Conservation (phyloP, 352 stramenopile genomes). For the Phytophthora aleatoria region DNA sequence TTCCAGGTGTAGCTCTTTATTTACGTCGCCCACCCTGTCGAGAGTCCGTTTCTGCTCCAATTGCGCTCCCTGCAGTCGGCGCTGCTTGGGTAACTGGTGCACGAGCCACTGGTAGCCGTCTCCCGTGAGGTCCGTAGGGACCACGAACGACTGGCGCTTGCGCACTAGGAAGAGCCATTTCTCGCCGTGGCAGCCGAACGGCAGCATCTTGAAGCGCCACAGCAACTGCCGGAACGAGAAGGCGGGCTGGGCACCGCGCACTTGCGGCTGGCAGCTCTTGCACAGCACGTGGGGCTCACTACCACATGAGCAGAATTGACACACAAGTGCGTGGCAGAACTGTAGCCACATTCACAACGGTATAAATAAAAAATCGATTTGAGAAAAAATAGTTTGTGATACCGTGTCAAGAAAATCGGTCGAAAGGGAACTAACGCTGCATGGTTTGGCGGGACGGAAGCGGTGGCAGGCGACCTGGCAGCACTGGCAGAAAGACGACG, state of each 20-base stretch:
- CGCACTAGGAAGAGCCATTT: constrained; percentile 56
- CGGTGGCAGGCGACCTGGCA: constrained; percentile 50
- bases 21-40: constrained; percentile 27
- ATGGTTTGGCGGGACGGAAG: constrained; percentile 42
- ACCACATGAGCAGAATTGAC: constrained; percentile 51
- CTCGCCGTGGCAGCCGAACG: constrained; percentile 48
- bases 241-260: constrained; percentile 37
- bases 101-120: constrained; percentile 46
- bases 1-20: neutral
- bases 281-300: constrained; percentile 36
- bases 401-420: constrained; percentile 8
- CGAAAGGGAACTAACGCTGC: constrained; percentile 39
- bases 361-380: constrained; percentile 13
- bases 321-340: constrained; percentile 46
- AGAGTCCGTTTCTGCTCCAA: constrained; percentile 48
- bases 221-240: constrained; percentile 55
- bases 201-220: constrained; percentile 56
- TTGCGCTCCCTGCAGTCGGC: constrained; percentile 17
- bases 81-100: constrained; percentile 29
- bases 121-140: constrained; percentile 32
- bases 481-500: constrained; percentile 38
- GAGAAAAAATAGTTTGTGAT: constrained; percentile 7
- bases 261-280: constrained; percentile 50
- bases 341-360: constrained; percentile 22
- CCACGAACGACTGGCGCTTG: constrained; percentile 39